Evolutionary conservation across 345 rosid genomes (phyloP).

Genomic region (Euclidium syriacum): DNA sequence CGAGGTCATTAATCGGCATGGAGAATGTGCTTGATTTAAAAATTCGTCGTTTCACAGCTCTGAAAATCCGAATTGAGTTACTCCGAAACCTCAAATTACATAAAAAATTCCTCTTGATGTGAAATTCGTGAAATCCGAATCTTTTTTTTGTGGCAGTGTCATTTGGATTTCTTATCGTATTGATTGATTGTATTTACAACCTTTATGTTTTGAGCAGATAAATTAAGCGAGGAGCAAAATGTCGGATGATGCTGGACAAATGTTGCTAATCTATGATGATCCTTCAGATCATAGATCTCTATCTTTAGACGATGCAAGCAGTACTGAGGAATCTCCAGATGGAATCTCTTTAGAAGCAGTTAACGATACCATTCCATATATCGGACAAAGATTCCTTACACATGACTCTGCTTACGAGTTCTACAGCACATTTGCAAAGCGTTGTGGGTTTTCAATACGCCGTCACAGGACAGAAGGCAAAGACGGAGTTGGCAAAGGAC

Average conservation of each 20-base stretch:
- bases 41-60: background rate
- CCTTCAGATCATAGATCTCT: constrained; percentile 80
- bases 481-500: constrained; percentile 95
- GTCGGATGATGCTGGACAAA: constrained; percentile 66
- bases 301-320: constrained; percentile 76
- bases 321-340: constrained; percentile 81
- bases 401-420: constrained; percentile 93
- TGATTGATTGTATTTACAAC: too few species aligned
- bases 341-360: constrained; percentile 68
- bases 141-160: background rate
- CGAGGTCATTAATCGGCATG: constrained; percentile 1
- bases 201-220: too few species aligned
- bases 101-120: background rate
- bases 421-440: constrained; percentile 79
- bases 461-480: constrained; percentile 97
- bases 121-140: background rate
- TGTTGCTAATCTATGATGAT: constrained; percentile 72
- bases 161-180: background rate
- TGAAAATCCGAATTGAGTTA: constrained; percentile 1
- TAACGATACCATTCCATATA: constrained; percentile 63
- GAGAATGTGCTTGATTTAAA: constrained; percentile 11
- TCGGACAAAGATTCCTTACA: constrained; percentile 75
- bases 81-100: constrained; percentile 3
- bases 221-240: constrained; percentile 47
- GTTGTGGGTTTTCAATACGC: constrained; percentile 89